Evolutionary conservation across 768 basidiomycete genomes (phyloP).

Genomic region (Lyophyllum semitale): DNA sequence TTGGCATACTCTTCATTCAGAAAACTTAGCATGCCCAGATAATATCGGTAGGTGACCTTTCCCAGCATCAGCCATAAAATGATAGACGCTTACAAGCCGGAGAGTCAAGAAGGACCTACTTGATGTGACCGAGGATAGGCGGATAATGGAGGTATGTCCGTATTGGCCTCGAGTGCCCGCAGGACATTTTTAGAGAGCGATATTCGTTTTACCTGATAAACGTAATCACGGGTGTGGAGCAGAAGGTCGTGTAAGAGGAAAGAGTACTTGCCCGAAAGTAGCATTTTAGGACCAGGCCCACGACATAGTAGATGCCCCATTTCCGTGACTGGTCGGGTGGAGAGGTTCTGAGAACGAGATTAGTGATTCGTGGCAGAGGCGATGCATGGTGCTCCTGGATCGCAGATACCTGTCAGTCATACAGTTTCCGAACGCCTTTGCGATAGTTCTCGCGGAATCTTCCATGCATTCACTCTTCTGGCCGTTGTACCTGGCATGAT

Average conservation of each 20-base stretch:
- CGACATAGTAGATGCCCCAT: slow-evolving; percentile 93
- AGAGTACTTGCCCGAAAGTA: slow-evolving; percentile 82
- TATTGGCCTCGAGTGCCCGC: slow-evolving; percentile 82
- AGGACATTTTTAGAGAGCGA: slow-evolving; percentile 91
- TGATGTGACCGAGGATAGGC: slow-evolving; percentile 86
- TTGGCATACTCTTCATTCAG: slow-evolving; percentile 89
- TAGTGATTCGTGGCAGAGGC: background rate
- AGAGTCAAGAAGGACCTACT: slow-evolving; percentile 38
- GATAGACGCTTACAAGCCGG: background rate
- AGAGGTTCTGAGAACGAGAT: slow-evolving; percentile 48
- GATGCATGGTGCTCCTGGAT: background rate
- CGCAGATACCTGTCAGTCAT: slow-evolving; percentile 65
- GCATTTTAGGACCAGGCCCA: slow-evolving; percentile 86
- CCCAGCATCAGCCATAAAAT: slow-evolving; percentile 16
- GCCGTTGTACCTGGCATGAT: slow-evolving; percentile 55
- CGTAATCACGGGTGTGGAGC: background rate
- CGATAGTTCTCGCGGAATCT: slow-evolving; percentile 82
- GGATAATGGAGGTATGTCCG: slow-evolving; percentile 78
- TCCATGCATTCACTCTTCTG: slow-evolving; percentile 75
- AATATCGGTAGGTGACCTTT: slow-evolving; percentile 93
- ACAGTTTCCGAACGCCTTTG: slow-evolving; percentile 88
- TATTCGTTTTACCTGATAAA: slow-evolving; percentile 79
- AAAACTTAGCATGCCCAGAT: slow-evolving; percentile 93
- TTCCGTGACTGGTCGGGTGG: slow-evolving; percentile 74
- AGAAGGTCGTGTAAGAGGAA: slow-evolving; percentile 1